phyloP scores from a whole-genome alignment of 2,329 filamentous ascomycete species.

The Pseudocercospora musae region DNA sequence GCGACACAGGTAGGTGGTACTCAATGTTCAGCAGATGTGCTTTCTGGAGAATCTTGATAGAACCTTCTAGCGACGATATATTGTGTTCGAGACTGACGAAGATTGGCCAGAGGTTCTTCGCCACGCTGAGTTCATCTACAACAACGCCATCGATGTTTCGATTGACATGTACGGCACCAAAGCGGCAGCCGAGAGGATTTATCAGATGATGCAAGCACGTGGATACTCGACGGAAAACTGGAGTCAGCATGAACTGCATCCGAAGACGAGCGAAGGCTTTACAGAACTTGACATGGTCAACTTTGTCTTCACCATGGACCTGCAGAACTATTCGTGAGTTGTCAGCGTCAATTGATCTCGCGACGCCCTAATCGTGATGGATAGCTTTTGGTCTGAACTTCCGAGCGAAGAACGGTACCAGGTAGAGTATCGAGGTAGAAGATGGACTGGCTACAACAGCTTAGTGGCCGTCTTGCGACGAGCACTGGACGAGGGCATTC shows the following conservation, averaged over 20 bases:
- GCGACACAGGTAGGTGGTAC: slow-evolving; percentile 31
- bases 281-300: slow-evolving; percentile 52
- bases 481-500: slow-evolving; percentile 85
- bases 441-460: slow-evolving; percentile 95
- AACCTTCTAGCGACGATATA: no score
- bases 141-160: slow-evolving; percentile 90
- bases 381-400: slow-evolving; percentile 78
- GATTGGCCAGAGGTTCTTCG: slow-evolving; percentile 69
- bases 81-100: not conserved
- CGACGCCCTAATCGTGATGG: slow-evolving; percentile 5
- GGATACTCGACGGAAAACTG: slow-evolving; percentile 80
- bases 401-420: slow-evolving; percentile 70
- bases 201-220: slow-evolving; percentile 77
- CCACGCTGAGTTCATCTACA: slow-evolving; percentile 79
- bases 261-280: slow-evolving; percentile 51
- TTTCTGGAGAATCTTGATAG: no score
- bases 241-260: slow-evolving; percentile 86
- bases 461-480: slow-evolving; percentile 82
- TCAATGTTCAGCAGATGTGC: not conserved
- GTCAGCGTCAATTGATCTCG: not conserved
- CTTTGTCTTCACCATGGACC: slow-evolving; percentile 96
- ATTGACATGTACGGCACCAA: slow-evolving; percentile 81
- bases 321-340: slow-evolving; percentile 74
- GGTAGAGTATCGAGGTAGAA: slow-evolving; percentile 74
- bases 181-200: slow-evolving; percentile 74